Conservation (phyloP, 1,139 yeast species). For the Kurtzmaniella quercitrusa region DNA sequence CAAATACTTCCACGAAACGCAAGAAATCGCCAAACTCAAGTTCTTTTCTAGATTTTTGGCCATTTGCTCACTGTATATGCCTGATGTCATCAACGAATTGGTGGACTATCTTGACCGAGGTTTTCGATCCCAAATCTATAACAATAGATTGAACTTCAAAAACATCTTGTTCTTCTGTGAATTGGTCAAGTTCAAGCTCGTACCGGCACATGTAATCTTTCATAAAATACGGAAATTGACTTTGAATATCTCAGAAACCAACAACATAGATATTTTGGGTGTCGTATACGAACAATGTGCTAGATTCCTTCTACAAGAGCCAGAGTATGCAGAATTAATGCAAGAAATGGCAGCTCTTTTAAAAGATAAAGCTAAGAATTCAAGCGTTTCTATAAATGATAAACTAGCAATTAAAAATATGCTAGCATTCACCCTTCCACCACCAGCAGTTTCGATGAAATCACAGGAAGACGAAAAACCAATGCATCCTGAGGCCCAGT, state of each 20-base stretch:
- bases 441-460: conserved; percentile 29
- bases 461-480: conserved; percentile 15
- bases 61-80: conserved; percentile 45
- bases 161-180: conserved; percentile 68
- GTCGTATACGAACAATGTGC: conserved; percentile 76
- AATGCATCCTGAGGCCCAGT: conserved; percentile 41
- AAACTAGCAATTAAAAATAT: conserved; percentile 60
- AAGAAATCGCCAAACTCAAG: conserved; percentile 40
- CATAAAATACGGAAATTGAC: conserved; percentile 64
- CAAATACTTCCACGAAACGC: conserved; percentile 49
- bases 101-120: conserved; percentile 54
- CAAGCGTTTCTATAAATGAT: conserved; percentile 49
- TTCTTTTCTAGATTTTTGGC: conserved; percentile 68
- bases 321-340: conserved; percentile 59
- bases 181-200: conserved; percentile 67
- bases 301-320: conserved; percentile 55
- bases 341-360: conserved; percentile 58
- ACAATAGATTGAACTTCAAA: conserved; percentile 49
- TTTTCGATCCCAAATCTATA: conserved; percentile 55
- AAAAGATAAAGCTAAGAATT: conserved; percentile 46
- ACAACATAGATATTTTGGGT: conserved; percentile 62
- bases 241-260: conserved; percentile 44
- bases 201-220: conserved; percentile 69
- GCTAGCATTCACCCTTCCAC: conserved; percentile 58
- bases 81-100: conserved; percentile 53